Evolutionary conservation across 1,284 basidiomycete species (phyloP).

Genomic region (Apiotrichum domesticum): DNA sequence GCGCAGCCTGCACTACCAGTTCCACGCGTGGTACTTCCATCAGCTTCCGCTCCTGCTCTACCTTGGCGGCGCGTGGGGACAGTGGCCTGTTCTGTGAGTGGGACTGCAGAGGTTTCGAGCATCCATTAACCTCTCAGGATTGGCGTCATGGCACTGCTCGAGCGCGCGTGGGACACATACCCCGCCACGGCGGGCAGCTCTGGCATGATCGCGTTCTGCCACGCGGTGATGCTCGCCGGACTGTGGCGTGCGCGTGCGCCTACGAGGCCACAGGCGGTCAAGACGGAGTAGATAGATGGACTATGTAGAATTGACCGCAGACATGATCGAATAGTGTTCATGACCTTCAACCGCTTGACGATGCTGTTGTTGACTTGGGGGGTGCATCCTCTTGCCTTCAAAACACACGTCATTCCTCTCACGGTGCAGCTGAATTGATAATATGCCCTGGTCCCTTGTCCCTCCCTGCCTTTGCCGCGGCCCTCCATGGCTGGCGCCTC

Average conservation of each 20-base stretch:
- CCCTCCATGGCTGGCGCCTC: too few relatives aligned
- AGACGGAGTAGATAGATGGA: too few relatives aligned
- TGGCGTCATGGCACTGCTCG: constrained; percentile 58
- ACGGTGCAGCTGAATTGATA: too few relatives aligned
- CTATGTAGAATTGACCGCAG: neutral
- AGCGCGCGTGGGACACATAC: constrained; percentile 82
- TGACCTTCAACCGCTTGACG: too few relatives aligned
- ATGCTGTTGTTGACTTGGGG: too few relatives aligned
- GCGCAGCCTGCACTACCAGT: constrained; percentile 96
- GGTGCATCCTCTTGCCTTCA: too few relatives aligned
- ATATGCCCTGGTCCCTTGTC: too few relatives aligned
- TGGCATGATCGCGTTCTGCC: constrained; percentile 55
- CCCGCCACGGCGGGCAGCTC: constrained; percentile 74
- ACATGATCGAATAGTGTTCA: neutral
- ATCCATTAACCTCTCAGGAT: constrained; percentile 51
- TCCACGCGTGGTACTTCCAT: constrained; percentile 96
- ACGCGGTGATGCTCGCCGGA: constrained; percentile 58
- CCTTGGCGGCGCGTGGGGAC: constrained; percentile 28
- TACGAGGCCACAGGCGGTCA: too few relatives aligned
- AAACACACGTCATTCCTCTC: too few relatives aligned
- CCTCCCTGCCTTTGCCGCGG: too few relatives aligned
- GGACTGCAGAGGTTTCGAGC: too few relatives aligned
- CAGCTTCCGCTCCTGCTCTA: constrained; percentile 74
- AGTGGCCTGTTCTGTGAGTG: constrained; percentile 22
- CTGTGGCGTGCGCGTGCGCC: constrained; percentile 32